phyloP scores from a whole-genome alignment of 352 stramenopile species.

The Plasmopara halstedii region DNA sequence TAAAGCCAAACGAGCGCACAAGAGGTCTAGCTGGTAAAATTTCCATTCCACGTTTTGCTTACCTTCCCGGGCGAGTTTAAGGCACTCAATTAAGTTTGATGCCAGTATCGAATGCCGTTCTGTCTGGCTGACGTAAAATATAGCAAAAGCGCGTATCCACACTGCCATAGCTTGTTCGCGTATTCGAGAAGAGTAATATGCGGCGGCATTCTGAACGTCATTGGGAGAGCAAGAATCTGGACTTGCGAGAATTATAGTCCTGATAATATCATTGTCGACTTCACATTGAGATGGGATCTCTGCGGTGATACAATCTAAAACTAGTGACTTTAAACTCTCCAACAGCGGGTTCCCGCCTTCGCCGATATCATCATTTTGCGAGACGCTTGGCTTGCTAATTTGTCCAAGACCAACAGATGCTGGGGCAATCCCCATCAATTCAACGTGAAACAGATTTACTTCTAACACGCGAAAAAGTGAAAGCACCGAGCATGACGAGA shows the following conservation, averaged over 20 bases:
- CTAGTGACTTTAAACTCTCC: constrained; percentile 58
- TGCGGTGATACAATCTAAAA: constrained; percentile 41
- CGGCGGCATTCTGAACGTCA: constrained; percentile 37
- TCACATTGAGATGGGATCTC: constrained; percentile 10
- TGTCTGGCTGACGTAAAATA: constrained; percentile 68
- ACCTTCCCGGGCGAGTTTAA: constrained; percentile 23
- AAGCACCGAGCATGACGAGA: constrained; percentile 48
- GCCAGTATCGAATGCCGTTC: constrained; percentile 50
- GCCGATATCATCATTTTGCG: constrained; percentile 11
- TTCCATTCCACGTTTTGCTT: constrained; percentile 38
- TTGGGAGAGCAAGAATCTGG: constrained; percentile 17
- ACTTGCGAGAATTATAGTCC: constrained; percentile 34
- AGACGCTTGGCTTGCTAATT: constrained; percentile 18
- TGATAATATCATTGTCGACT: constrained; percentile 27
- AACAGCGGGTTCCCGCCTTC: constrained; percentile 51
- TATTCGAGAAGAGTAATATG: constrained; percentile 45
- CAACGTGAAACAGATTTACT: constrained; percentile 80
- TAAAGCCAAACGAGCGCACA: constrained; percentile 66
- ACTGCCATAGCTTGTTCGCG: constrained; percentile 59
- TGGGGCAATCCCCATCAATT: constrained; percentile 65
- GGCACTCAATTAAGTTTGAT: constrained; percentile 46
- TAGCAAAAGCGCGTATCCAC: constrained; percentile 61
- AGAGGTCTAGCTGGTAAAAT: constrained; percentile 69
- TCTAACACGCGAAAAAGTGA: constrained; percentile 67
- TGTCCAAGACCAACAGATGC: constrained; percentile 81